A percentile compares a stretch with the other conserved stretches of the same genome.
Evolutionary conservation across 495 filamentous ascomycete species (phyloP).

Genomic region (Penicillium paxilli): DNA sequence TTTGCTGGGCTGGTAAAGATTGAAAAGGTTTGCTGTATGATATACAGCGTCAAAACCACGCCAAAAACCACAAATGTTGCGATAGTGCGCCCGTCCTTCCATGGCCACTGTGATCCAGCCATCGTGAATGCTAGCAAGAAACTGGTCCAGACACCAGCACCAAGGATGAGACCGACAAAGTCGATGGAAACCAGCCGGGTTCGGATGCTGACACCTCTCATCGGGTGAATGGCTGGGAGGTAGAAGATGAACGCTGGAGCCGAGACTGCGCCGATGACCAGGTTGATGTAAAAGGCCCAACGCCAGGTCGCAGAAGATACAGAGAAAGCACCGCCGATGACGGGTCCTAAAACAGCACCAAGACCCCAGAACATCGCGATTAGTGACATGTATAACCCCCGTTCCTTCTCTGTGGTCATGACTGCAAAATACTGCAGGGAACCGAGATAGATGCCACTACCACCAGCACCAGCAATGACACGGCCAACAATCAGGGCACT

Average conservation of each 20-base stretch:
- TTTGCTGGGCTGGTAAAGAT: conserved; percentile 9
- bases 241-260: conserved; percentile 4
- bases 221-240: background rate
- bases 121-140: too few relatives aligned
- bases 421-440: conserved; percentile 40
- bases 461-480: conserved; percentile 35
- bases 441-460: conserved; percentile 53
- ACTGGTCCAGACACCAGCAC: too few relatives aligned
- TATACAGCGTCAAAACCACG: too few relatives aligned
- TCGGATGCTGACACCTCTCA: background rate
- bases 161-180: too few relatives aligned
- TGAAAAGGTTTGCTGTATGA: conserved; percentile 5
- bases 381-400: conserved; percentile 43
- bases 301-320: conserved; percentile 6
- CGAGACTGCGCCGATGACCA: background rate
- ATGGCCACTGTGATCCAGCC: too few relatives aligned
- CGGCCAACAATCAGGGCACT: conserved; percentile 34
- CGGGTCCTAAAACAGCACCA: conserved; percentile 51
- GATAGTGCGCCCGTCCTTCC: too few relatives aligned
- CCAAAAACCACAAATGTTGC: too few relatives aligned
- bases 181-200: conserved; percentile 13
- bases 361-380: conserved; percentile 41
- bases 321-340: conserved; percentile 9
- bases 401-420: conserved; percentile 41
- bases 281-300: conserved; percentile 19